Conservation (phyloP, 805 yeast genomes). For the Candida maesae region DNA sequence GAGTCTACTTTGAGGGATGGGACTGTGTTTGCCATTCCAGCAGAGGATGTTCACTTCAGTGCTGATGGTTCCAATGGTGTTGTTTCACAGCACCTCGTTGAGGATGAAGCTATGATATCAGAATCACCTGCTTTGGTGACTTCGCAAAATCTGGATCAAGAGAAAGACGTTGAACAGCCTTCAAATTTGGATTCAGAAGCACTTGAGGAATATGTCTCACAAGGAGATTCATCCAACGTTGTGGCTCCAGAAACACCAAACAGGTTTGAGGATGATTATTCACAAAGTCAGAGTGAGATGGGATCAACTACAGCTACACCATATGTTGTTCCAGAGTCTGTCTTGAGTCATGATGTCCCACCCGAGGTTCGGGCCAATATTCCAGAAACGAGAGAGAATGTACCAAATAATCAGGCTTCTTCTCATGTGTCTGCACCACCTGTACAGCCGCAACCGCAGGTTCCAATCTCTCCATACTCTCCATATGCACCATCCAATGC, state of each 20-base stretch:
- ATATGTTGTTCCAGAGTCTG: slow-evolving; percentile 13
- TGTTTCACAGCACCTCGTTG: background rate
- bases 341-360: slow-evolving; percentile 9
- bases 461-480: background rate
- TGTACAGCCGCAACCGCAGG: background rate
- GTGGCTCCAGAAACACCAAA: slow-evolving; percentile 5
- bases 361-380: slow-evolving; percentile 4
- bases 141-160: background rate
- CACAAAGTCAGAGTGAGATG: slow-evolving; percentile 16
- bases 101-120: background rate
- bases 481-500: slow-evolving; percentile 2
- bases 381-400: slow-evolving; percentile 1
- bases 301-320: slow-evolving; percentile 16
- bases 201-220: too few species aligned
- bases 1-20: slow-evolving; percentile 2
- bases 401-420: too few species aligned
- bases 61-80: too few species aligned
- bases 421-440: slow-evolving; percentile 5
- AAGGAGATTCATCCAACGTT: background rate
- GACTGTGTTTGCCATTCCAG: background rate
- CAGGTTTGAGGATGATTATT: background rate
- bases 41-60: background rate
- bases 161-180: background rate
- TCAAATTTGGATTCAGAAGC: too few species aligned
- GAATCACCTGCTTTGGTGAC: background rate